Base-by-base conservation (phyloP, 805 yeast species). In the Huiozyma naganishii region DNA sequence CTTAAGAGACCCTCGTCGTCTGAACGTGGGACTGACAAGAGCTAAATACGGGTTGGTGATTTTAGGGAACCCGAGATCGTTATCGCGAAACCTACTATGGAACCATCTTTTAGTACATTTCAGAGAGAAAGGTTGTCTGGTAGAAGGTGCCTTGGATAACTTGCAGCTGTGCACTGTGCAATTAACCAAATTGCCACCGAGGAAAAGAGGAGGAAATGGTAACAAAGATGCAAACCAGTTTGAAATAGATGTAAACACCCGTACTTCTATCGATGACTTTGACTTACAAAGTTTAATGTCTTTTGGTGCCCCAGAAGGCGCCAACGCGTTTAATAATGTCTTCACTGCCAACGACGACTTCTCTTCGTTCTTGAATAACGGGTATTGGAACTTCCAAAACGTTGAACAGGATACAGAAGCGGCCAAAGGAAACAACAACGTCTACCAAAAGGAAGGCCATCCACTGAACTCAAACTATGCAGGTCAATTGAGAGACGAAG, bases 21-120 rank as follows among this genome's bases (percentile, higher is more conserved):
- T 87, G 58, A 87, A 87, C 59, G 96, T 88, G 45, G 95, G 95
- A 5, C 68, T 87, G 41, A 87, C 95, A 1, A 77, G 96, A 64
- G 95, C 95, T 27, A 80, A 75, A 59, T 86, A 77, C 57, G 95
- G 95, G 5, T 62, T 87, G 49, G 71, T 84, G 12, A 73, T 89
- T 23, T 67, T 89, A 42, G 97, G 97, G 44, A 87, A 88, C 58
- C 95, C 95, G 7, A 69, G 80, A 48, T 76, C 92, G 0, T 69
- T 89, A 50, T 72, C 84, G 37, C 72, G 74, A 46, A 83, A 84
- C 60, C 61, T 70, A 9, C 65, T 89, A 48, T 89, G 97, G 97
- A 79, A 79, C 52, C 81, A 77, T 48, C 66, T 89, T 46, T 67
- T 89, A 51, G 64, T 76, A 39, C 94, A 86, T 58, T 88, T 76